phyloP scores from a whole-genome alignment of 192 early-diverging fungal genomes.

The Oehlia diaphana region DNA sequence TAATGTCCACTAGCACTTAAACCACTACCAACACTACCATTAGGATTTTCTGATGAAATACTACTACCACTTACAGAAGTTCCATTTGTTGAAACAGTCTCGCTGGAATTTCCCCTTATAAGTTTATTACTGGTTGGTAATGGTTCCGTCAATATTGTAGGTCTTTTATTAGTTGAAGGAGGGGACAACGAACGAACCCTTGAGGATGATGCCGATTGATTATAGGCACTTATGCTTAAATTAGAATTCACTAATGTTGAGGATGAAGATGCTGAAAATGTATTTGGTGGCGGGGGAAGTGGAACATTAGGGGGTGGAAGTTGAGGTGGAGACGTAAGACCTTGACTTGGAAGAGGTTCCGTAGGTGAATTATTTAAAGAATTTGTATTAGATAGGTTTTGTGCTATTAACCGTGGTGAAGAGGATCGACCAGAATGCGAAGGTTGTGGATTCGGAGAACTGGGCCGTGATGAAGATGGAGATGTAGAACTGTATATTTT shows the following conservation, averaged over 20 bases:
- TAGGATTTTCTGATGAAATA: not conserved
- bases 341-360: not conserved
- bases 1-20: conserved; percentile 1
- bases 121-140: not conserved
- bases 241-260: not conserved
- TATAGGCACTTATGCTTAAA: not conserved
- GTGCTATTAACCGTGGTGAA: not conserved
- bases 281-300: not conserved
- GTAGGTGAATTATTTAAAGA: not conserved
- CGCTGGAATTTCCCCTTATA: not conserved
- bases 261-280: not conserved
- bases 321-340: not conserved
- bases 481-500: not conserved
- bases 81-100: not conserved
- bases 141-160: not conserved
- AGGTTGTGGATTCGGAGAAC: not conserved
- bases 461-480: not conserved
- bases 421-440: not conserved
- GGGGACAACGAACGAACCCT: not conserved
- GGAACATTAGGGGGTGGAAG: conserved; percentile 10
- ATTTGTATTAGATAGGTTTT: not conserved
- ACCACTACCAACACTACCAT: not conserved
- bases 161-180: not conserved
- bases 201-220: not conserved
- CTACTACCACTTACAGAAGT: not conserved